These are phyloP conservation scores for Cystobasidium onofrii DNA, from an alignment of 768 basidiomycete genomes.

Conservation along the genomic window DNA sequence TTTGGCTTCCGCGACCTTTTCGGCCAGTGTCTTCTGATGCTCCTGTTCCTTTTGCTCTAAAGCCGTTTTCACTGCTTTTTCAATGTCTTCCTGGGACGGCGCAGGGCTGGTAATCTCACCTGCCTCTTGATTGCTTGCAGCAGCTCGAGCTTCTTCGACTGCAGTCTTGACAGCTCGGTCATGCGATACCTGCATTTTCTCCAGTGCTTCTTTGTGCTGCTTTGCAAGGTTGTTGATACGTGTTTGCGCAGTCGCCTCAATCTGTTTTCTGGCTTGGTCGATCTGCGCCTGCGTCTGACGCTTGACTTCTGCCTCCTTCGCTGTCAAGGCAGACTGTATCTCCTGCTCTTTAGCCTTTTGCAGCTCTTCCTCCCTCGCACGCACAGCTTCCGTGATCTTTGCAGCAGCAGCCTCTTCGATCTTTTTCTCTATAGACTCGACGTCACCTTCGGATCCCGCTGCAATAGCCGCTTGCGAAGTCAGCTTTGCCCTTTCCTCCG, in stretches of 20 bases:
- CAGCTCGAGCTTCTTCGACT: conserved; percentile 47
- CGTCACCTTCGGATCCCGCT: conserved; percentile 40
- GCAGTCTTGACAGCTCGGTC: conserved; percentile 51
- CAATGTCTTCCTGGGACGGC: background rate
- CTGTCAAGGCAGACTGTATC: conserved; percentile 51
- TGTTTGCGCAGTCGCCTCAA: background rate
- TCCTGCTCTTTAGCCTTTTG: conserved; percentile 30
- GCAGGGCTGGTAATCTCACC: background rate
- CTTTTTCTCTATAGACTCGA: conserved; percentile 32
- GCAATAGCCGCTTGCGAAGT: conserved; percentile 57
- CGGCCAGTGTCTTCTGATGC: conserved; percentile 31
- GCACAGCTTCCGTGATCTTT: conserved; percentile 46
- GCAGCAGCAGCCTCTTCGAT: conserved; percentile 33
- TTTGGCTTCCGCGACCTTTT: background rate
- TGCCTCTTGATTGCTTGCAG: conserved; percentile 7
- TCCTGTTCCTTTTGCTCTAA: conserved; percentile 32
- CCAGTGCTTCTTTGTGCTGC: conserved; percentile 47
- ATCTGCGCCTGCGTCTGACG: conserved; percentile 58
- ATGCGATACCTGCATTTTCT: conserved; percentile 44
- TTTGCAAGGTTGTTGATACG: conserved; percentile 43
- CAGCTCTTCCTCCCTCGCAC: conserved; percentile 57
- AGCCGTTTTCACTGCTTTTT: conserved; percentile 33
- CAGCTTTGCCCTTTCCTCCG: conserved; percentile 55
- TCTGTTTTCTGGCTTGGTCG: conserved; percentile 53
- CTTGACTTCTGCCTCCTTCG: conserved; percentile 56